Conservation (phyloP, 345 rosid genomes). For the Diplotaxis tenuifolia region DNA sequence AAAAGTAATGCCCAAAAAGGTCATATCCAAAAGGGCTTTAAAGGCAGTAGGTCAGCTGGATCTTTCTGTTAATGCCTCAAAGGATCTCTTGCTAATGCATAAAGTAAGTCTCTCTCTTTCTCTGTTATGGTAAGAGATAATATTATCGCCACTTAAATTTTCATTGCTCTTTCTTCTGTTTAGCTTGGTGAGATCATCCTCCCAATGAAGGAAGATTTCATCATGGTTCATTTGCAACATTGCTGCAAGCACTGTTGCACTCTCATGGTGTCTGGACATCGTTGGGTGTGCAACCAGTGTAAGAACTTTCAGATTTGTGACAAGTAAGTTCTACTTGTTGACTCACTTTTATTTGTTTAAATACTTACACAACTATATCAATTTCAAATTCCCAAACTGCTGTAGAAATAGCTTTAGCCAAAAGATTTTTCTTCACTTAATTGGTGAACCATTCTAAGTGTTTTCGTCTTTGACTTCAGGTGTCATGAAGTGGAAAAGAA, state of each 20-base stretch:
- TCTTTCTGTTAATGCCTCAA: constrained; percentile 90
- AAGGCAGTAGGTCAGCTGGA: constrained; percentile 95
- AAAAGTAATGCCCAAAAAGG: constrained; percentile 76
- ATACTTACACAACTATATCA: too few species aligned
- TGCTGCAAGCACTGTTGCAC: constrained; percentile 86
- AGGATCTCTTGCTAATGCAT: constrained; percentile 95
- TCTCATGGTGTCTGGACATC: constrained; percentile 83
- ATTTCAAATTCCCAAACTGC: too few species aligned
- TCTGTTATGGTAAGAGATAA: background rate
- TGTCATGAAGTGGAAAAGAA: constrained; percentile 83
- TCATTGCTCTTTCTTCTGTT: constrained; percentile 15
- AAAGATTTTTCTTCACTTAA: constrained; percentile 2
- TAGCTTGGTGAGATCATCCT: constrained; percentile 98
- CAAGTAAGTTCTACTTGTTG: too few species aligned
- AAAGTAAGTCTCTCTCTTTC: constrained; percentile 55
- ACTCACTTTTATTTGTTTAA: too few species aligned
- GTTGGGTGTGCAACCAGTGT: constrained; percentile 91
- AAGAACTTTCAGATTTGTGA: constrained; percentile 92
- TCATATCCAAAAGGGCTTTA: constrained; percentile 88
- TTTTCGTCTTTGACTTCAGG: constrained; percentile 46
- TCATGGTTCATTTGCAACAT: constrained; percentile 98
- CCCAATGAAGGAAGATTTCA: constrained; percentile 99
- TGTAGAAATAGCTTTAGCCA: too few species aligned
- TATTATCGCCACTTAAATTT: background rate
- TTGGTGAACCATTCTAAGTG: constrained; percentile 7